Evolutionary conservation across 2,329 filamentous ascomycete species (phyloP).

Genomic region (Chaetomium olivaceum): DNA sequence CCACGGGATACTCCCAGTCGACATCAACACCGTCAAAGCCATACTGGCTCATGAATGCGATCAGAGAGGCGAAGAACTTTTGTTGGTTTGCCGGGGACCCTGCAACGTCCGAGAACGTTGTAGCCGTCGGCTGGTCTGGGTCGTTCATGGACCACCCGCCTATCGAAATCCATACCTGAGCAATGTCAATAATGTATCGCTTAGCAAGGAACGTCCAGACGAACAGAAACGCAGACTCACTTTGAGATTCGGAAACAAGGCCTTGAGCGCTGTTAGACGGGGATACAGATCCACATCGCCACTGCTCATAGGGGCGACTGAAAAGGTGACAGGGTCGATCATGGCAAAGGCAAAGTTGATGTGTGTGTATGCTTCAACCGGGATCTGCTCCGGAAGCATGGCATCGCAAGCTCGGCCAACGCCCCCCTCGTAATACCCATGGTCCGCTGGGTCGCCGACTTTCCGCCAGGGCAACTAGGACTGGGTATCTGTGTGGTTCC

Average conservation of each 20-base stretch:
- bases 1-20: slow-evolving; percentile 17
- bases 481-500: slow-evolving; percentile 1
- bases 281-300: slow-evolving; percentile 2
- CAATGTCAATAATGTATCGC: not conserved
- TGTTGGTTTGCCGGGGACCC: not conserved
- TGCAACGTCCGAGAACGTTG: not conserved
- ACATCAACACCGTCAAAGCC: slow-evolving; percentile 3
- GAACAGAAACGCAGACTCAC: not conserved
- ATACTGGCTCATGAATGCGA: slow-evolving; percentile 5
- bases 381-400: slow-evolving; percentile 8
- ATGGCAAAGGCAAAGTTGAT: slow-evolving; percentile 13
- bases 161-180: slow-evolving; percentile 10
- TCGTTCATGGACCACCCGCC: slow-evolving; percentile 14
- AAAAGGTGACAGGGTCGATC: slow-evolving; percentile 3
- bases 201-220: too few species aligned
- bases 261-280: slow-evolving; percentile 2
- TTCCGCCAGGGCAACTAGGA: slow-evolving; percentile 8
- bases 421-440: slow-evolving; percentile 14
- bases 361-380: slow-evolving; percentile 3
- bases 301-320: slow-evolving; percentile 5
- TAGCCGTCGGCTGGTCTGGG: not conserved
- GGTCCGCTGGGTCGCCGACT: slow-evolving; percentile 4
- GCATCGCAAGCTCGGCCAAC: slow-evolving; percentile 1
- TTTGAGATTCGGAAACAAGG: not conserved
- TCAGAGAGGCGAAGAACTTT: slow-evolving; percentile 1